Conservation (phyloP, 148 eudicot species). For the Tetragonia tetragonoides region DNA sequence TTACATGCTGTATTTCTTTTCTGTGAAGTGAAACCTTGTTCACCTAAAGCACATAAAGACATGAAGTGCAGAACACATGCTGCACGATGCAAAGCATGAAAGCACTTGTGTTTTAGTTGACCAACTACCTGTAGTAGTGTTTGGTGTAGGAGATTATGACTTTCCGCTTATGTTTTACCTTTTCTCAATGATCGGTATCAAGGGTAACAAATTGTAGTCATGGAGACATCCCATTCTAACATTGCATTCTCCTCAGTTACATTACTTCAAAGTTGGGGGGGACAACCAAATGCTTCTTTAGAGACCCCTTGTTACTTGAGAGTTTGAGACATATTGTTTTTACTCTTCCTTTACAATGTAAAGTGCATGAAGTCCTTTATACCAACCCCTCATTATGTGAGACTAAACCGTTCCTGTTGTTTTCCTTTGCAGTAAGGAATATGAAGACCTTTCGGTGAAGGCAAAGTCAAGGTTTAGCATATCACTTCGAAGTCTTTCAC, state of each 20-base stretch:
- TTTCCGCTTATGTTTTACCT: background rate
- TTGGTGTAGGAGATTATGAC: background rate
- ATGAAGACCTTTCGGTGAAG: constrained; percentile 80
- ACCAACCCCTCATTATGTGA: background rate
- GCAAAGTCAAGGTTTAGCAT: constrained; percentile 81
- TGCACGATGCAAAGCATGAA: background rate
- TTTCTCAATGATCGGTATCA: background rate
- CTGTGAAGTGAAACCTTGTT: background rate
- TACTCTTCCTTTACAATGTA: no score
- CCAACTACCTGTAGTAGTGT: background rate
- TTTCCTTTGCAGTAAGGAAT: constrained; percentile 51
- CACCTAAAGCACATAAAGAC: background rate
- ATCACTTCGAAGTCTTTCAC: constrained; percentile 73
- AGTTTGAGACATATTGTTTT: no score
- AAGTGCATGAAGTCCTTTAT: background rate
- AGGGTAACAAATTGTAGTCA: background rate
- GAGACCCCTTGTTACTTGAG: no score
- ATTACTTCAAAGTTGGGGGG: background rate
- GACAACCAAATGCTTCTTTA: background rate
- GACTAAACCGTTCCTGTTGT: background rate
- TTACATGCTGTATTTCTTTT: background rate
- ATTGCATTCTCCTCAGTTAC: background rate
- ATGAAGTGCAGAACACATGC: background rate
- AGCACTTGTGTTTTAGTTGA: background rate
- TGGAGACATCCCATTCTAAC: background rate